These are phyloP conservation scores for Candida tammaniensis DNA, from an alignment of 805 yeast genomes.

Conservation along the genomic window DNA sequence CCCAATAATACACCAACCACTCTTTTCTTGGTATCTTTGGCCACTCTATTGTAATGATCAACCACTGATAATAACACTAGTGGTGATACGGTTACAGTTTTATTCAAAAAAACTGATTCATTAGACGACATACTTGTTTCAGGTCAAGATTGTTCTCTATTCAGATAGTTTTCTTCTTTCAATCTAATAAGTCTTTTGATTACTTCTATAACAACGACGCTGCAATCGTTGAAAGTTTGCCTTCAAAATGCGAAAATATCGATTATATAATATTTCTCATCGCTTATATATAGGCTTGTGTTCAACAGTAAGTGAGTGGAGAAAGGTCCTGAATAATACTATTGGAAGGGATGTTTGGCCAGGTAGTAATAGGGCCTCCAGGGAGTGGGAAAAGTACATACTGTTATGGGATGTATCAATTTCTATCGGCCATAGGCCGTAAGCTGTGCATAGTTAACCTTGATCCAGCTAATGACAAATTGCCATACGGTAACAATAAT, in stretches of 20 bases:
- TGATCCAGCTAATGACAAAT: slow-evolving; percentile 85
- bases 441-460: slow-evolving; percentile 80
- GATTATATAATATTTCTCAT: no score
- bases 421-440: slow-evolving; percentile 90
- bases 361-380: slow-evolving; percentile 95
- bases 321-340: no score
- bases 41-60: slow-evolving; percentile 90
- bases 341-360: slow-evolving; percentile 78
- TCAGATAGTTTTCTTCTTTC: no score
- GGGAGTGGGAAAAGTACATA: slow-evolving; percentile 97
- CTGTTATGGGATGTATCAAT: slow-evolving; percentile 89
- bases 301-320: no score
- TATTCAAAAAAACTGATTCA: slow-evolving; percentile 38
- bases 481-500: slow-evolving; percentile 69
- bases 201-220: no score
- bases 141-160: no score
- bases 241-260: no score
- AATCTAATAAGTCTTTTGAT: no score
- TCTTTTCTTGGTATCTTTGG: slow-evolving; percentile 67
- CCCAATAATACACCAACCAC: slow-evolving; percentile 95
- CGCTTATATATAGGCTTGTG: no score
- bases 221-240: no score
- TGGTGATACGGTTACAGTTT: slow-evolving; percentile 89
- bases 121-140: slow-evolving; percentile 24
- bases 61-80: slow-evolving; percentile 89